Base-by-base conservation (phyloP, 73 alveolate species). In the Breviolum minutum region DNA sequence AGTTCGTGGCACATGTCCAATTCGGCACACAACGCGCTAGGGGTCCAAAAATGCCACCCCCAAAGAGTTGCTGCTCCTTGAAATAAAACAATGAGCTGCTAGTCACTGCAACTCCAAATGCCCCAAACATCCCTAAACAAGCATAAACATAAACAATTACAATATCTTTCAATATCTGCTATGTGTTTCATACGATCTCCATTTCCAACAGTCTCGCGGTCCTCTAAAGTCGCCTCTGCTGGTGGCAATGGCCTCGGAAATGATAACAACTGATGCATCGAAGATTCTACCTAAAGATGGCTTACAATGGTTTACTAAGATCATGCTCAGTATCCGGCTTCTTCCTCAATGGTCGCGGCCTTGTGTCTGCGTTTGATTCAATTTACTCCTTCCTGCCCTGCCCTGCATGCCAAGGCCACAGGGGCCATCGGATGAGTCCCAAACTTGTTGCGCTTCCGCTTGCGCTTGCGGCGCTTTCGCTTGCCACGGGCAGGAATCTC, bases 321-420 rank as follows among this genome's bases (percentile, higher is more conserved):
- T 40, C 54, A n/a, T 17, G 81, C 63, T 20, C n/a, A 40, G 89
- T 13, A 9, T 1, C 70, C 20, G 92, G 76, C 92, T 83, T 83
- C 92, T 83, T 83, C 62, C 92, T 60, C 76, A 83, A 83, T 6
- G 92, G 92, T 83, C 92, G 60, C n/a, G 92, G 92, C 92, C 92
- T 83, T 73, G 82, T 24, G 40, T 19, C 54, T 73, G 82, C 60
- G 82, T 9, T 9, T 40, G 40, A 73, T 73, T 19, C 54, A 24
- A 73, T 40, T 40, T 40, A 3, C 54, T 40, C 54, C 54, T 40
- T 40, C 54, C 54, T 40, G 54, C 54, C 54, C 54, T 3, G 54
- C 54, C 54, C 54, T 40, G 54, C 54, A n/a, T n/a, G n/a, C n/a
- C n/a, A 40, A 40, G 54, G 54, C 54, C 54, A 40, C 54, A 40